Conservation (phyloP, 331 rosid species). For the Quercus tomentella region DNA sequence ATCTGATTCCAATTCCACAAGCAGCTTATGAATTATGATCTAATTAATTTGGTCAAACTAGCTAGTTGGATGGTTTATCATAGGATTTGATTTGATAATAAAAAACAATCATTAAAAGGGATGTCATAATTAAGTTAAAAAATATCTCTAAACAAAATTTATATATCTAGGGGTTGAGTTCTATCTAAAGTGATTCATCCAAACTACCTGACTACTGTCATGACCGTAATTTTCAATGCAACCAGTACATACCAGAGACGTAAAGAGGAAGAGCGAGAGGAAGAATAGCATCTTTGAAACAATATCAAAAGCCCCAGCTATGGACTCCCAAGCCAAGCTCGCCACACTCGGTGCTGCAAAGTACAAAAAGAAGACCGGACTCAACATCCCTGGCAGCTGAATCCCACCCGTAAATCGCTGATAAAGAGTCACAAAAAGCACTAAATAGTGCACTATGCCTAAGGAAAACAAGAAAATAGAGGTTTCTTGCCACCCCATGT, state of each 20-base stretch:
- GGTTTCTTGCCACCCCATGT: conserved; percentile 45
- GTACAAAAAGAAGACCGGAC: conserved; percentile 49
- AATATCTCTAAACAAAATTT: no score
- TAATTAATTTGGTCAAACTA: no score
- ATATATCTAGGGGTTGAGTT: no score
- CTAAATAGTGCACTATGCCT: conserved; percentile 36
- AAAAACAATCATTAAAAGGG: no score
- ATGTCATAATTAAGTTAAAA: no score
- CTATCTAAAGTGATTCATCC: no score
- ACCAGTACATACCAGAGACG: conserved; percentile 37
- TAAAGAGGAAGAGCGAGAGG: conserved; percentile 45
- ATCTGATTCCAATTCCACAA: no score
- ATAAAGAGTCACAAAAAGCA: conserved; percentile 44
- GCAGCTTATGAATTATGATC: no score
- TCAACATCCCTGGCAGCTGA: conserved; percentile 25
- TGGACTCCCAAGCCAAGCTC: conserved; percentile 48
- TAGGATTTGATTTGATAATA: no score
- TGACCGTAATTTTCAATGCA: neutral
- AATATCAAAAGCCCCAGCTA: conserved; percentile 29
- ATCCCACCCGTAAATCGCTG: conserved; percentile 34
- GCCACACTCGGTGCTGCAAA: conserved; percentile 57
- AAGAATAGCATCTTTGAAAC: conserved; percentile 53
- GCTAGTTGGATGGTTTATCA: no score
- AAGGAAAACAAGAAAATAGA: conserved; percentile 39
- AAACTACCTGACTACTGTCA: no score